Conservation (phyloP, 2,329 filamentous ascomycete genomes). For the Trichoderma sp. region DNA sequence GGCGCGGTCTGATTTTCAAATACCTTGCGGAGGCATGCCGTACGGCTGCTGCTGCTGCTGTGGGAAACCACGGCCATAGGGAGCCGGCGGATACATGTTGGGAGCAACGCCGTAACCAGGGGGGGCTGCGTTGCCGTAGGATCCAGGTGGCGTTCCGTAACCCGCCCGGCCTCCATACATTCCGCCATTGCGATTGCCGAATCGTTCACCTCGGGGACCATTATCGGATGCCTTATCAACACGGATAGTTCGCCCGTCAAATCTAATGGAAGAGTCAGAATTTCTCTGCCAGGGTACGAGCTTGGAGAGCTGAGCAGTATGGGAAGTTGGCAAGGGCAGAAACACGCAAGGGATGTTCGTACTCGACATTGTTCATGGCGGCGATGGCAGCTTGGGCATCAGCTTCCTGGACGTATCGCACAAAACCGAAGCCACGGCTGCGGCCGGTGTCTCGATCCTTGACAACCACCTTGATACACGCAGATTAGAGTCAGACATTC, state of each 20-base stretch:
- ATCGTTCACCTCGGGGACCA: constrained; percentile 56
- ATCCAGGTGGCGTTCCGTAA: constrained; percentile 44
- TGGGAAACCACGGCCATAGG: constrained; percentile 46
- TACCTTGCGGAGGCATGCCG: constrained; percentile 48
- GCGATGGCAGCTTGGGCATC: constrained; percentile 77
- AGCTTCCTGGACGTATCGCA: constrained; percentile 77
- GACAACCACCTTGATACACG: constrained; percentile 74
- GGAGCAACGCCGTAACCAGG: constrained; percentile 42
- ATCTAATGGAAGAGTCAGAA: constrained; percentile 55
- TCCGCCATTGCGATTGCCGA: constrained; percentile 44
- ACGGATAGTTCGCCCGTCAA: constrained; percentile 91
- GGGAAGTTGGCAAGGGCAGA: constrained; percentile 16
- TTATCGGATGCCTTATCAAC: constrained; percentile 94
- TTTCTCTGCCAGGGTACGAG: not conserved
- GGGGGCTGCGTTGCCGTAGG: constrained; percentile 42
- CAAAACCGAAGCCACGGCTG: constrained; percentile 96
- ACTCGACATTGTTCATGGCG: constrained; percentile 89
- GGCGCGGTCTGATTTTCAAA: constrained; percentile 21
- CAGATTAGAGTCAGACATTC: constrained; percentile 31
- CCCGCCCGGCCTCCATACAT: constrained; percentile 50
- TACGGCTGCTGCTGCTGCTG: constrained; percentile 42
- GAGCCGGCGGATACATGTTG: constrained; percentile 44
- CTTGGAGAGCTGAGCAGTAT: not conserved
- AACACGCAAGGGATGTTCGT: constrained; percentile 44
- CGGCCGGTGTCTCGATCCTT: constrained; percentile 96